phyloP scores from a whole-genome alignment of 208 protist species.

The Porcisia hertigi region DNA sequence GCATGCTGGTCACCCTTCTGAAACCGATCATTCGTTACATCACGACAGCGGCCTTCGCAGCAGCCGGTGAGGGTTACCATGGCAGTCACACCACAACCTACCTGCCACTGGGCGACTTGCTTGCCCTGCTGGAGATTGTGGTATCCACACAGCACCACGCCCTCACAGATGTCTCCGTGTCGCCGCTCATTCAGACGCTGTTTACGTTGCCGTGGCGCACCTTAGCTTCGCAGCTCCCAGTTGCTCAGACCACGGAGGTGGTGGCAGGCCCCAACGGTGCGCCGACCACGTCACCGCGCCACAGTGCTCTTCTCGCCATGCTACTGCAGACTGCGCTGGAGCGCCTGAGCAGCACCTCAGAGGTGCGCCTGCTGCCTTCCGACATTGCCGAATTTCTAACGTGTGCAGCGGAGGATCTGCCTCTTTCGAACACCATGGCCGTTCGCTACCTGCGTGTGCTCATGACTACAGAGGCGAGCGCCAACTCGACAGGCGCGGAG shows the following conservation, averaged over 20 bases:
- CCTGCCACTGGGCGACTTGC: conserved; percentile 59
- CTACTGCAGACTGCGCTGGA: conserved; percentile 31
- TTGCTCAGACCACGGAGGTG: conserved; percentile 23
- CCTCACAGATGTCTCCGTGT: conserved; percentile 55
- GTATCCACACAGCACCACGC: conserved; percentile 59
- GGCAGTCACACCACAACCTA: not conserved
- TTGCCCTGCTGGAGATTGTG: conserved; percentile 64
- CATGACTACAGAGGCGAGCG: conserved; percentile 32
- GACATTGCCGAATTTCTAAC: conserved; percentile 69
- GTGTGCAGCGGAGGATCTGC: conserved; percentile 62
- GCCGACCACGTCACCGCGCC: conserved; percentile 17
- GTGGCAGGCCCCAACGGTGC: conserved; percentile 23
- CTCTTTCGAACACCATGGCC: conserved; percentile 56
- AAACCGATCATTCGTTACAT: conserved; percentile 59
- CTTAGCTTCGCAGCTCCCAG: conserved; percentile 33
- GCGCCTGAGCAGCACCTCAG: conserved; percentile 30
- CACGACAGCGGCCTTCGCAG: conserved; percentile 13
- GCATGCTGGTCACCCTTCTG: conserved; percentile 59
- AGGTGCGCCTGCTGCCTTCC: conserved; percentile 40
- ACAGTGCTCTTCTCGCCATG: conserved; percentile 26
- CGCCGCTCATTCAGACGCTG: conserved; percentile 48
- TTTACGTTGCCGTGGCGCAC: conserved; percentile 63
- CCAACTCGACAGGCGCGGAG: conserved; percentile 1
- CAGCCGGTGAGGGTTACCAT: not conserved
- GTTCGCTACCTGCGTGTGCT: conserved; percentile 43